These are phyloP conservation scores for Geotrichum aggregatum DNA, from an alignment of 1,139 yeast genomes.

Conservation along the genomic window DNA sequence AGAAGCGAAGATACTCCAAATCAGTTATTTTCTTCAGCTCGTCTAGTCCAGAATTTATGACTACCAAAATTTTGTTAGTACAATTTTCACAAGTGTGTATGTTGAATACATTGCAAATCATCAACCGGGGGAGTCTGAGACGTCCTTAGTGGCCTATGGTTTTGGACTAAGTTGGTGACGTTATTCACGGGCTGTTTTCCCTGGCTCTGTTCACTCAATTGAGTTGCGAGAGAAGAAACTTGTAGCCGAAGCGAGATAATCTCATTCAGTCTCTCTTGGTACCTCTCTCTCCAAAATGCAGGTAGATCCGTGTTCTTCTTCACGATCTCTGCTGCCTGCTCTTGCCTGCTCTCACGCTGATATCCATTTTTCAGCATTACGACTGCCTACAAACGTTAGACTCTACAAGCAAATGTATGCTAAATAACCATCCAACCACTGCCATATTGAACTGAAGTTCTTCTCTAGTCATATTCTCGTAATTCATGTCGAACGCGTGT, in stretches of 20 bases:
- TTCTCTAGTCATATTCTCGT: conserved; percentile 2
- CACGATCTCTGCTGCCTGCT: neutral
- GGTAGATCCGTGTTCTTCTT: conserved; percentile 15
- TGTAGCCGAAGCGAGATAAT: neutral
- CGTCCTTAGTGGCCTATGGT: neutral
- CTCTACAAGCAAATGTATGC: neutral
- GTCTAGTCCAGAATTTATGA: neutral
- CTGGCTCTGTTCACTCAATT: neutral
- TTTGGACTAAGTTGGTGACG: neutral
- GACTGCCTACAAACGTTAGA: conserved; percentile 11
- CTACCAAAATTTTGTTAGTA: neutral
- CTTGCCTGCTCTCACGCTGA: neutral
- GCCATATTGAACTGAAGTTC: conserved; percentile 10
- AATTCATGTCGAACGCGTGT: conserved; percentile 1
- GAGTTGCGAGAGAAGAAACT: neutral
- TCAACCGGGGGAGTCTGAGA: neutral
- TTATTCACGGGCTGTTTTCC: too few relatives aligned
- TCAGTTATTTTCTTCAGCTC: neutral
- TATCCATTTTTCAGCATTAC: conserved; percentile 14
- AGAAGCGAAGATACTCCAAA: conserved; percentile 10
- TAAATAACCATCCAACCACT: conserved; percentile 7
- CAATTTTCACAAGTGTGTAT: neutral
- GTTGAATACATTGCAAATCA: neutral
- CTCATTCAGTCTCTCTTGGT: conserved; percentile 9
- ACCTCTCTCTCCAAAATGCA: conserved; percentile 16